Percentiles rank a stretch among this genome's conserved stretches.
These are phyloP conservation scores for Aureobasidium mangrovei DNA, from an alignment of 2,329 filamentous ascomycete species.

Conservation along the genomic window DNA sequence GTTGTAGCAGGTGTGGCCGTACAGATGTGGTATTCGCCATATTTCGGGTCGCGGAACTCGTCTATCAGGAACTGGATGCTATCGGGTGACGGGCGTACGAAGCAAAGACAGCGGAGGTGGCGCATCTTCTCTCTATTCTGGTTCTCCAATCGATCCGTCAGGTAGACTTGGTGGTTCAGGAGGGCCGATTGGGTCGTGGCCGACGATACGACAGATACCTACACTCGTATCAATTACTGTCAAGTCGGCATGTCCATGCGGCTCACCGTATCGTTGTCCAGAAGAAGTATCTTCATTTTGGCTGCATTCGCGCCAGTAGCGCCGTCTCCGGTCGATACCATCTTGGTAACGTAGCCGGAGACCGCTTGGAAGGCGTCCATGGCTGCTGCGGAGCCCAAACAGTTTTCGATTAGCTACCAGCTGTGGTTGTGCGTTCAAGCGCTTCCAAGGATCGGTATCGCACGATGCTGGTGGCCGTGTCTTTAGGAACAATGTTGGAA, in stretches of 20 bases:
- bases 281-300: conserved; percentile 96
- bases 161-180: conserved; percentile 93
- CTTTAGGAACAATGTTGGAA: too few species aligned
- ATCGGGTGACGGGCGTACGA: conserved; percentile 83
- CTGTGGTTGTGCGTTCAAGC: not conserved
- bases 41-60: conserved; percentile 90
- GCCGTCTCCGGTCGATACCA: conserved; percentile 73
- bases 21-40: conserved; percentile 92
- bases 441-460: too few species aligned
- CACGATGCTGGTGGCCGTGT: too few species aligned
- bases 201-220: conserved; percentile 85
- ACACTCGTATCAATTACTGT: conserved; percentile 19
- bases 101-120: conserved; percentile 86
- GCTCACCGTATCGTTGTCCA: conserved; percentile 82
- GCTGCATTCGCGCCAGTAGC: conserved; percentile 55
- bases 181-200: conserved; percentile 92
- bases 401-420: not conserved
- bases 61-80: conserved; percentile 92
- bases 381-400: not conserved
- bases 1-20: conserved; percentile 17
- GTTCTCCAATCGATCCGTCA: conserved; percentile 93
- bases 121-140: conserved; percentile 91
- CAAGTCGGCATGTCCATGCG: conserved; percentile 27
- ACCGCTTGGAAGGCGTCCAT: conserved; percentile 96
- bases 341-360: conserved; percentile 91